phyloP scores from a whole-genome alignment of 768 basidiomycete species.

The Lactifluus echinatus region DNA sequence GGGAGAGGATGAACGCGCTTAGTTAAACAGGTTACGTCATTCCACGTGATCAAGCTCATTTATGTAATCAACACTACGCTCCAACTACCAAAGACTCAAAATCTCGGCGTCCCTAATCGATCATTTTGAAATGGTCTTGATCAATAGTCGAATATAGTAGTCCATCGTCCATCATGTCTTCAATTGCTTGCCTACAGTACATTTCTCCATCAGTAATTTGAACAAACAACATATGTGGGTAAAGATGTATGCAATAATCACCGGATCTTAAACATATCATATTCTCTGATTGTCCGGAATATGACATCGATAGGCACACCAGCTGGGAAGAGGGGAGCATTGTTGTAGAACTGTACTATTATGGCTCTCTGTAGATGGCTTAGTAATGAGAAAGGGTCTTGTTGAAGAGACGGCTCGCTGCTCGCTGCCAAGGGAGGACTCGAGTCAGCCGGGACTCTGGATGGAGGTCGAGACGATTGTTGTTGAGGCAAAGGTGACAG shows the following conservation, averaged over 20 bases:
- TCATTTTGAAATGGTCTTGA: constrained; percentile 10
- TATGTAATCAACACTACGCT: no score
- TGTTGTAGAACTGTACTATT: constrained; percentile 17
- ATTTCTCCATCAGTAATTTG: neutral
- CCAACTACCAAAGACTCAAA: no score
- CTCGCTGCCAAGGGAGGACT: neutral
- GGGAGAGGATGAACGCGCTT: neutral
- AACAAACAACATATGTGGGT: neutral
- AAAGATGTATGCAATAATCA: neutral
- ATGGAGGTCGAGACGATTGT: neutral
- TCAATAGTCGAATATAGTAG: constrained; percentile 17
- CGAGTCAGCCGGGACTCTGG: neutral
- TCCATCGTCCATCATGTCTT: constrained; percentile 18
- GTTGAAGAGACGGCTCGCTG: neutral
- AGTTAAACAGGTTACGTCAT: constrained; percentile 1
- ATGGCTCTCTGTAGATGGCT: constrained; percentile 16
- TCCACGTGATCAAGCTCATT: neutral
- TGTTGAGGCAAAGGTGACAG: neutral
- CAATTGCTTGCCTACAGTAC: constrained; percentile 21
- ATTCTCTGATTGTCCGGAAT: no score
- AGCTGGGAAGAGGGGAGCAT: neutral
- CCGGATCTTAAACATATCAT: constrained; percentile 6
- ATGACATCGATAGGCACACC: constrained; percentile 12
- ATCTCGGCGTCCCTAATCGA: no score
- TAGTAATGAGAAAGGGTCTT: constrained; percentile 19